Percentiles rank a stretch among this genome's conserved stretches.
Evolutionary conservation across 176 grass and related monocot genomes (phyloP).

Genomic region (Sorghum bicolor): DNA sequence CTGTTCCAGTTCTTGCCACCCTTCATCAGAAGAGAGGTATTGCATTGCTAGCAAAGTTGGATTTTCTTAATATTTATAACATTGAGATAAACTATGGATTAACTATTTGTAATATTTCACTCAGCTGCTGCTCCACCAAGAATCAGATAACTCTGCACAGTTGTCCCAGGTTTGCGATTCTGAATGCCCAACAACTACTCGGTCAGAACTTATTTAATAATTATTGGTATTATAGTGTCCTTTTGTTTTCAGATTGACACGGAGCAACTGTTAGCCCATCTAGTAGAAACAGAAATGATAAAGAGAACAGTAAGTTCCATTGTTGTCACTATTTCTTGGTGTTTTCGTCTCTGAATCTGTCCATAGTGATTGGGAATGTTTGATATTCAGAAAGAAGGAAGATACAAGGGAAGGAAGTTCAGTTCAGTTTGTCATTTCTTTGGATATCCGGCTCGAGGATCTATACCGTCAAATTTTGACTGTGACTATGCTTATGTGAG

Average conservation of each 20-base stretch:
- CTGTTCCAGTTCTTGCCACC: slow-evolving; percentile 61
- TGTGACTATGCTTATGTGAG: slow-evolving; percentile 74
- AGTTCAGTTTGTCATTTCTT: slow-evolving; percentile 76
- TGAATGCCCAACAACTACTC: not conserved
- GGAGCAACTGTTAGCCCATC: slow-evolving; percentile 62
- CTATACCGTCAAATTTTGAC: slow-evolving; percentile 65
- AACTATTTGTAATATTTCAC: not conserved
- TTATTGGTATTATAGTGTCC: not conserved
- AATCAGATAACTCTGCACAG: slow-evolving; percentile 78
- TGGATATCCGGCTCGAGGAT: slow-evolving; percentile 70
- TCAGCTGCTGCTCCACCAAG: slow-evolving; percentile 69
- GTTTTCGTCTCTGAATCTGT: not conserved
- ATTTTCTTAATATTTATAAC: not conserved
- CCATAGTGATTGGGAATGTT: not conserved
- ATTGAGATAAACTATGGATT: slow-evolving; percentile 7
- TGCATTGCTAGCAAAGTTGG: not conserved
- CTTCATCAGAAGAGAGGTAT: slow-evolving; percentile 73
- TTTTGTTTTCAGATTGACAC: slow-evolving; percentile 63
- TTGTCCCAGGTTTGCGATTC: slow-evolving; percentile 58
- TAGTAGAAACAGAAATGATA: slow-evolving; percentile 71
- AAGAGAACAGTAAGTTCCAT: slow-evolving; percentile 51
- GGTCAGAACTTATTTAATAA: not conserved
- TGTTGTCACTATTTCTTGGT: not conserved
- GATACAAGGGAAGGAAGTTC: slow-evolving; percentile 73
- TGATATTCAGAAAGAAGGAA: slow-evolving; percentile 53